Evolutionary conservation across 1,284 basidiomycete species (phyloP), one percentile per base, ranked within the genome.

Genomic region (Omphalotus olearius): DNA sequence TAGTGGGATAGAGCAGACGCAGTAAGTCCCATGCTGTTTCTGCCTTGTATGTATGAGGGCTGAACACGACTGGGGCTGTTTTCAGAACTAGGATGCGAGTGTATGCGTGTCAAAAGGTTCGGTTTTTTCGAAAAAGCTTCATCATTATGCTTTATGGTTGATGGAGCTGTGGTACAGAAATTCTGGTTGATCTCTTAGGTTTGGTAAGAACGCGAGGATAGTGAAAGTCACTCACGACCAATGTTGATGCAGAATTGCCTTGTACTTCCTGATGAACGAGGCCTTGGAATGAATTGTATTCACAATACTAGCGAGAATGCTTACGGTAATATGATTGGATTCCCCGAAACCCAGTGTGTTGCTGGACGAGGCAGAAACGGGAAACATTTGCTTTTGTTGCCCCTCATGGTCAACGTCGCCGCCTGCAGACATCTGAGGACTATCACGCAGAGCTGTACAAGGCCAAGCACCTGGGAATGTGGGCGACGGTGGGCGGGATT

Each of bases 391-490:
- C 14, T 48, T 48, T 17, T 11, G 9, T 38, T 23, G 13, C 9
- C 10, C 5, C 5, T 23, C 20, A 28, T 6, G 25, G 28, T n/a
- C 30, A 33, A 35, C 33, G 38, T 49, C 39, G 62, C 50, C 14
- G 61, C 54, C 23, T 45, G 45, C 30, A 60, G 61, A 51, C 56
- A 61, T 18, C 62, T 47, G 49, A 39, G 60, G 59, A 25, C 60
- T 54, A 26, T 54, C 57, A 38, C 59, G 60, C 25, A 57, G 35
- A 35, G 60, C 47, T 17, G 57, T 54, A 35, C 47, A 28, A 3
- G 68, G 66, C 66, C 66, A 69, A 37, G 66, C 66, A n/a, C 66
- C 67, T 26, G 68, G 68, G 36, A 67, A 36, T 23, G 53, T 45
- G 23, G 60, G 62, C 17, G 65, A 64, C 9, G 65, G 57, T 30